A percentile compares a stretch with the other conserved stretches of the same genome.
Conservation (phyloP, 345 rosid genomes). For the Melaleuca alternifolia region DNA sequence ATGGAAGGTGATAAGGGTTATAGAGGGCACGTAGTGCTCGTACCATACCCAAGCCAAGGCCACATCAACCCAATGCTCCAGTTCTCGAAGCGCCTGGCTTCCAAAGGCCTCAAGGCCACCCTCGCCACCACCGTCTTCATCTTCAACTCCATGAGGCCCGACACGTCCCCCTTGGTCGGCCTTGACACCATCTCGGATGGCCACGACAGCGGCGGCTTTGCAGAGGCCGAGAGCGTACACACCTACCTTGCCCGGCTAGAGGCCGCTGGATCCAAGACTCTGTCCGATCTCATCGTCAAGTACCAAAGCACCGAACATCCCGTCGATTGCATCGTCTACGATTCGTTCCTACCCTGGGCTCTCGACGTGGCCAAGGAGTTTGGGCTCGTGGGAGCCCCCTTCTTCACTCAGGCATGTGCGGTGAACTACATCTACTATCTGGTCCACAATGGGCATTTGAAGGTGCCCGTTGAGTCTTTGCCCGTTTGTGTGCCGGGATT, state of each 20-base stretch:
- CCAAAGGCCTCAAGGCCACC: conserved; percentile 28
- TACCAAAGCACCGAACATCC: conserved; percentile 19
- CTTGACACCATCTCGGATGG: conserved; percentile 34
- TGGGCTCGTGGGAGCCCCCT: conserved; percentile 39
- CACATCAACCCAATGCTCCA: conserved; percentile 41
- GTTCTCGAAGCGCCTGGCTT: conserved; percentile 32
- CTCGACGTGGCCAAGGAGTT: conserved; percentile 50
- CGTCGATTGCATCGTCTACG: conserved; percentile 43
- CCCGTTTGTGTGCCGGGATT: conserved; percentile 19
- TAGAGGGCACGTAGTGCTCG: conserved; percentile 8
- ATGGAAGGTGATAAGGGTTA: background rate
- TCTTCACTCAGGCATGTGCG: conserved; percentile 61
- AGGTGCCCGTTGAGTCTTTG: conserved; percentile 14
- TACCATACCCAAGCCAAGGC: conserved; percentile 35
- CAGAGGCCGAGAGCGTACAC: conserved; percentile 6
- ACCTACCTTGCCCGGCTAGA: conserved; percentile 26
- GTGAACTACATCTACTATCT: conserved; percentile 49
- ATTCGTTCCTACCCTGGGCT: conserved; percentile 54
- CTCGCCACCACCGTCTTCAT: conserved; percentile 25
- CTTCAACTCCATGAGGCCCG: conserved; percentile 8
- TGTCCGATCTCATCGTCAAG: conserved; percentile 30
- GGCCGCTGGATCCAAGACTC: conserved; percentile 31
- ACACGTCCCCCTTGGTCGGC: conserved; percentile 1
- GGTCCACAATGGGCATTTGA: conserved; percentile 22
- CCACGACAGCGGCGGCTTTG: conserved; percentile 17